Evolutionary conservation across 345 rosid species (phyloP), one percentile per base, ranked within the genome.

Genomic region (Linum lewisii): DNA sequence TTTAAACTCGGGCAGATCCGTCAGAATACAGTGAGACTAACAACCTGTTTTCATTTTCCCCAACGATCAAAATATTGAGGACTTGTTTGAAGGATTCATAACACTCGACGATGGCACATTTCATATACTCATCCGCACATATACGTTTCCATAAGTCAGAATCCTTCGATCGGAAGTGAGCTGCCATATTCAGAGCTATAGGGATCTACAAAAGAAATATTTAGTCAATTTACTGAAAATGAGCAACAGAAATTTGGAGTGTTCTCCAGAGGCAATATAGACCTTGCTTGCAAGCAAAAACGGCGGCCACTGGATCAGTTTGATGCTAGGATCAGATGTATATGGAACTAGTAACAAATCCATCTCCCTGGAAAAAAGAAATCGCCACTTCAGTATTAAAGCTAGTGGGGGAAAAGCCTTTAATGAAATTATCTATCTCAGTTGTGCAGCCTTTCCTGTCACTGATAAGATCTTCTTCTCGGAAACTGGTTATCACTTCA

Each of bases 121-220:
- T 78, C 85, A 81, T 81, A 70, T 81, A 81, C 58, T 55, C 53
- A 63, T 81, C 85, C 51, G 75, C 51, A 63, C 3, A 34, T 69
- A 78, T 54, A 71, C 82, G 76, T 73, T 78, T 81, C 66, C 69
- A 76, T 69, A 78, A 70, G 55, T 78, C 85, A 54, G 79, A 55
- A 56, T 78, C 85, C 47, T 78, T 81, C 51, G 74, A 66, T 1
- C 74, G 73, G 76, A 80, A 76, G 65, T 81, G 81, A 68, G 78
- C 76, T 60, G 85, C 85, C 85, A 81, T 81, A 74, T 81, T 82
- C 77, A 81, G 64, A 62, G 85, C 85, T 73, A 78, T 78, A 47
- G 85, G 85, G 25, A 81, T 78, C 85, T 81, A 67, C 44, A 67
- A 25, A 21, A 63, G 20, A 57, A 34, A 61, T 32, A 38, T 61